A percentile compares a stretch with the other conserved stretches of the same genome.
Evolutionary conservation across 768 basidiomycete genomes (phyloP).

Genomic region (Suillus americanus): DNA sequence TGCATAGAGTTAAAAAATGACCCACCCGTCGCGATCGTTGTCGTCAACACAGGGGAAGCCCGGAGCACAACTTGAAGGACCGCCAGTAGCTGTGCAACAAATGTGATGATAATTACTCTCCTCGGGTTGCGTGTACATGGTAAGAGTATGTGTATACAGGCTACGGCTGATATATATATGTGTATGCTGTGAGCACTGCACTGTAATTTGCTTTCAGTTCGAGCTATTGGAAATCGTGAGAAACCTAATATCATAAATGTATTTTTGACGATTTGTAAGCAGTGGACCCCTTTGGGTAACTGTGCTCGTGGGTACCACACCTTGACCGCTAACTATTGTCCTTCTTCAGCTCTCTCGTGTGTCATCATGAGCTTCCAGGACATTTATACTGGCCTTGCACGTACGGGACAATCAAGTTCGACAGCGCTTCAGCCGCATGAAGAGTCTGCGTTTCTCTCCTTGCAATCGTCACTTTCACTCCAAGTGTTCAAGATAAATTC

Average conservation of each 20-base stretch:
- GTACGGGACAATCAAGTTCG: slow-evolving; percentile 26
- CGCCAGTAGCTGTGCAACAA: neutral
- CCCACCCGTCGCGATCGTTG: neutral
- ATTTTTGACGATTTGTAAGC: neutral
- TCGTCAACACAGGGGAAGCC: neutral
- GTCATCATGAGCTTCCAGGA: slow-evolving; percentile 50
- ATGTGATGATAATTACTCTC: neutral
- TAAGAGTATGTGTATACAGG: neutral
- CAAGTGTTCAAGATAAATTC: slow-evolving; percentile 99
- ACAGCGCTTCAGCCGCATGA: slow-evolving; percentile 44
- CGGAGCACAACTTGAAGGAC: too few relatives aligned
- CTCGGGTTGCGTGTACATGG: neutral
- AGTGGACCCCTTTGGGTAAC: neutral
- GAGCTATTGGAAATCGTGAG: neutral
- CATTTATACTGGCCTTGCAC: slow-evolving; percentile 44
- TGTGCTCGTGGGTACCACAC: neutral
- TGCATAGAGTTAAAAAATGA: neutral
- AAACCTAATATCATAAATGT: neutral
- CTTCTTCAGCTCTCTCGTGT: neutral
- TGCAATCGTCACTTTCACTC: slow-evolving; percentile 81
- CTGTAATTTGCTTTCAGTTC: too few relatives aligned
- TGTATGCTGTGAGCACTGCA: neutral
- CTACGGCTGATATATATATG: neutral
- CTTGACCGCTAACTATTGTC: neutral
- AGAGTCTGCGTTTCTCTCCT: slow-evolving; percentile 70